A percentile compares a stretch with the other conserved stretches of the same genome.
Evolutionary conservation across 345 rosid genomes (phyloP).

Genomic region (Eucalyptus leucophloia): DNA sequence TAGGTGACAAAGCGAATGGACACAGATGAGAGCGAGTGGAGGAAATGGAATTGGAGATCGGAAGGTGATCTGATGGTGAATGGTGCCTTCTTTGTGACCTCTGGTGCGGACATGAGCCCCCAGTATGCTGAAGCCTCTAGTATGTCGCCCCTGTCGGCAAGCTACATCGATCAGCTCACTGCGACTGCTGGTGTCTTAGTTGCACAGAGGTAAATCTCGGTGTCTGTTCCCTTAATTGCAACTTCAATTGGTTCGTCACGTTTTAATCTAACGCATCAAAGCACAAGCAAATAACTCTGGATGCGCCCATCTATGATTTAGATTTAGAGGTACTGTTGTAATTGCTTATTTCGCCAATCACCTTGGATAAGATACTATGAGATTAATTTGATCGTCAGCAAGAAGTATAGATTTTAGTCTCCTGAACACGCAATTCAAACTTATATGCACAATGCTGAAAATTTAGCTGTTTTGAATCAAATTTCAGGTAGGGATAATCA

Average conservation of each 20-base stretch:
- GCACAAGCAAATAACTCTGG: not conserved
- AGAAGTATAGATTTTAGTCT: not conserved
- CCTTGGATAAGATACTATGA: not conserved
- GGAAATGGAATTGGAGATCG: conserved; percentile 3
- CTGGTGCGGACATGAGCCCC: not conserved
- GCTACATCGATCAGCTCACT: not conserved
- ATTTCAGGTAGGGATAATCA: not conserved
- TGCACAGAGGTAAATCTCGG: not conserved
- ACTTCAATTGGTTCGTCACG: no score
- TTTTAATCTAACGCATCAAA: not conserved
- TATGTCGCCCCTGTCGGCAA: conserved; percentile 1
- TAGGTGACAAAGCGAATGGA: conserved; percentile 8
- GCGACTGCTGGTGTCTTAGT: not conserved
- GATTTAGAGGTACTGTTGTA: not conserved
- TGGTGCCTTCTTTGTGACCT: conserved; percentile 1
- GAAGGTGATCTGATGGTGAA: conserved; percentile 5
- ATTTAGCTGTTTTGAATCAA: not conserved
- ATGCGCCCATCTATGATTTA: not conserved
- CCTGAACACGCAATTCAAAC: not conserved
- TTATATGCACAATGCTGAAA: not conserved
- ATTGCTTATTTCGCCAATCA: not conserved
- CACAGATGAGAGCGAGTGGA: conserved; percentile 4
- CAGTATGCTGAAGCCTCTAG: conserved; percentile 1
- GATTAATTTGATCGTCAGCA: not conserved
- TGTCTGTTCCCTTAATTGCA: not conserved